phyloP scores from a whole-genome alignment of 768 basidiomycete species.

The Serendipita sp. region DNA sequence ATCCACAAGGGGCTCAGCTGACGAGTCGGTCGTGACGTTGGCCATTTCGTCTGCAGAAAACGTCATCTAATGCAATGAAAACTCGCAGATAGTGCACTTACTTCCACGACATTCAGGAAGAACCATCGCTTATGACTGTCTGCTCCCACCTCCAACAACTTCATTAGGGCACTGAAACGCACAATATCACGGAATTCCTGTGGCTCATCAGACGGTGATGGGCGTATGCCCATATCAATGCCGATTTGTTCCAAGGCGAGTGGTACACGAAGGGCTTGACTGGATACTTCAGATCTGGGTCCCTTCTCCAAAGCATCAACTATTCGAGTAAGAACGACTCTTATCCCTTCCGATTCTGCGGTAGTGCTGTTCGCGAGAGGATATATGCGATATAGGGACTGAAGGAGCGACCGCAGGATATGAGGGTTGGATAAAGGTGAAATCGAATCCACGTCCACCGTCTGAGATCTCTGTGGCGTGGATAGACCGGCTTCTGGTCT shows the following conservation, averaged over 20 bases:
- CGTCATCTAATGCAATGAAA: no score
- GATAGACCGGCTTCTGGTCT: conserved; percentile 17
- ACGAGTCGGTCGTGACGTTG: no score
- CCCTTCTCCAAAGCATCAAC: not conserved
- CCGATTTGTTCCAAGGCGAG: not conserved
- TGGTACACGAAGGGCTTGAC: not conserved
- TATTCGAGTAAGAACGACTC: not conserved
- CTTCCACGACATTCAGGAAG: not conserved
- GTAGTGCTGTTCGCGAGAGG: not conserved
- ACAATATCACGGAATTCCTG: not conserved
- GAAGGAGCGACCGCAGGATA: not conserved
- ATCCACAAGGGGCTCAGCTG: no score
- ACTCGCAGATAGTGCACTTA: not conserved
- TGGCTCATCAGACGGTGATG: no score
- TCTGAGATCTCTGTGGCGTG: not conserved
- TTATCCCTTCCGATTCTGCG: not conserved
- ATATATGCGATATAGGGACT: not conserved
- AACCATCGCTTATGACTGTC: not conserved
- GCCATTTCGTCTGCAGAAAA: no score
- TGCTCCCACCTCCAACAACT: not conserved
- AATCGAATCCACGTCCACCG: not conserved
- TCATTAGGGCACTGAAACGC: not conserved
- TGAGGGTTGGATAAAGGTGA: not conserved
- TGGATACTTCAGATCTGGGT: not conserved
- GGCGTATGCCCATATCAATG: not conserved